Conservation (phyloP, 371 early-diverging fungal species). For the Rhizopus stolonifer region DNA sequence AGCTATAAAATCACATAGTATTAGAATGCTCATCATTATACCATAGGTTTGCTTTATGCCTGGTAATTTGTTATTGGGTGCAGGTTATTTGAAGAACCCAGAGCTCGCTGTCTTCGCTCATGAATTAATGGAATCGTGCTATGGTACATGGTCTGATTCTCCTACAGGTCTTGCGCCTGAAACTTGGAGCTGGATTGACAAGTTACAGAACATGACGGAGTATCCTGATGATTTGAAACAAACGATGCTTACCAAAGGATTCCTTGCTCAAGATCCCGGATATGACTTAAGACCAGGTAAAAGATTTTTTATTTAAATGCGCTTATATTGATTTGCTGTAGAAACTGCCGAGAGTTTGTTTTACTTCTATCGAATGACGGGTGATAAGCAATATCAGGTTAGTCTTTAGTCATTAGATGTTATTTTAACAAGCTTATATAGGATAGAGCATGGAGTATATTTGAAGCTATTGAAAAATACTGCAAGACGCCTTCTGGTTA, state of each 20-base stretch:
- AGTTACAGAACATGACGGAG: constrained; percentile 14
- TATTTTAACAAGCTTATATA: not conserved
- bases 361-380: constrained; percentile 72
- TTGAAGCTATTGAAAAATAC: constrained; percentile 64
- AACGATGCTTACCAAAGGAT: constrained; percentile 24
- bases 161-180: constrained; percentile 47
- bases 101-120: constrained; percentile 24
- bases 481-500: constrained; percentile 64
- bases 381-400: constrained; percentile 63
- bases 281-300: constrained; percentile 54
- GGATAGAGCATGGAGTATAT: constrained; percentile 72
- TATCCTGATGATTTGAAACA: constrained; percentile 31
- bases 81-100: constrained; percentile 30
- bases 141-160: constrained; percentile 37
- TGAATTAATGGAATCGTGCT: constrained; percentile 43
- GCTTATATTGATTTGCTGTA: no score
- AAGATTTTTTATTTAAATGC: no score
- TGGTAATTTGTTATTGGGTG: constrained; percentile 43
- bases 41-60: constrained; percentile 52
- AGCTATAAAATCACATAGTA: not conserved
- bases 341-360: constrained; percentile 82
- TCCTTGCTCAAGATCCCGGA: constrained; percentile 20
- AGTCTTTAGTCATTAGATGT: constrained; percentile 15
- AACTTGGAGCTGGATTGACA: constrained; percentile 47
- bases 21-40: no score